A percentile compares a stretch with the other conserved stretches of the same genome.
These are phyloP conservation scores for Colletotrichum musae DNA, from an alignment of 2,329 filamentous ascomycete genomes.

Conservation along the genomic window DNA sequence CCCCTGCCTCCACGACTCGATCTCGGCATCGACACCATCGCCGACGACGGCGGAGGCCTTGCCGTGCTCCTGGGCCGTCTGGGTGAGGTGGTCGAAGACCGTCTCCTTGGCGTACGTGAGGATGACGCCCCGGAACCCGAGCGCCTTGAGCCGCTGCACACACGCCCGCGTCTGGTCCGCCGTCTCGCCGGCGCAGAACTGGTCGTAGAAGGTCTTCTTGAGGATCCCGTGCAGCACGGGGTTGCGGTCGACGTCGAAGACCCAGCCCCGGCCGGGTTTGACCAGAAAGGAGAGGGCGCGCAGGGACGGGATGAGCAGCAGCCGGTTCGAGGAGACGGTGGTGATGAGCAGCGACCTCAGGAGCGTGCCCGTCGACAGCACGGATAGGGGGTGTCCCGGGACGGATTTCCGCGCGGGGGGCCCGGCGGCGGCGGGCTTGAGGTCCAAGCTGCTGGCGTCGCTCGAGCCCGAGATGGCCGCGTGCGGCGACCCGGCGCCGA, in stretches of 20 bases:
- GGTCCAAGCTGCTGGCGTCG: slow-evolving; percentile 1
- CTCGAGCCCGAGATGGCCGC: slow-evolving; percentile 12
- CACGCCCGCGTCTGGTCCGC: slow-evolving; percentile 60
- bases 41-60: slow-evolving; percentile 9
- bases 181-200: slow-evolving; percentile 70
- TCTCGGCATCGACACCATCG: slow-evolving; percentile 45
- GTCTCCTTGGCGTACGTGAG: slow-evolving; percentile 67
- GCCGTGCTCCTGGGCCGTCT: slow-evolving; percentile 38
- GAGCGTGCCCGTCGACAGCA: slow-evolving; percentile 52
- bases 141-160: slow-evolving; percentile 58
- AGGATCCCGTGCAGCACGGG: slow-evolving; percentile 62
- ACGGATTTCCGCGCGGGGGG: slow-evolving; percentile 10
- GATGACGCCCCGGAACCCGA: slow-evolving; percentile 70
- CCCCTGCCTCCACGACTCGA: slow-evolving; percentile 55
- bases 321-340: slow-evolving; percentile 61
- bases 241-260: slow-evolving; percentile 64
- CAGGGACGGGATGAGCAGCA: slow-evolving; percentile 55
- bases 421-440: neutral
- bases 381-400: slow-evolving; percentile 43
- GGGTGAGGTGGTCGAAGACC: slow-evolving; percentile 55
- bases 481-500: slow-evolving; percentile 30
- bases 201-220: slow-evolving; percentile 66
- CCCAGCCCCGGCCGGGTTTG: slow-evolving; percentile 48
- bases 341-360: slow-evolving; percentile 60
- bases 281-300: slow-evolving; percentile 55